Conservation (phyloP, 2,329 filamentous ascomycete genomes). For the Elsinoe arachidis region DNA sequence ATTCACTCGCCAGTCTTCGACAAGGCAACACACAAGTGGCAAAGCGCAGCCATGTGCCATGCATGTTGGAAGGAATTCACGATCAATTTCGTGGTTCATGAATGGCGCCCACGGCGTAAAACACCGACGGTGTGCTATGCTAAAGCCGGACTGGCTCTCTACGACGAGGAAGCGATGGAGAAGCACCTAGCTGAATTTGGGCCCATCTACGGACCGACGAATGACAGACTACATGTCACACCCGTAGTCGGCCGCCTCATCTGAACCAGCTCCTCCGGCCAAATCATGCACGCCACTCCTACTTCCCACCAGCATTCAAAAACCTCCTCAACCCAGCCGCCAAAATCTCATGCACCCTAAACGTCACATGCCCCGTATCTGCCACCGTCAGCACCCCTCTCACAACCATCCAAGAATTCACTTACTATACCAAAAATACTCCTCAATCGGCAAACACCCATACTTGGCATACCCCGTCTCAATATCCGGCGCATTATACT, state of each 20-base stretch:
- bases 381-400: not conserved
- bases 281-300: no score
- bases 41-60: not conserved
- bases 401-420: not conserved
- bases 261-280: no score
- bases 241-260: not conserved
- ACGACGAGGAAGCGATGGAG: not conserved
- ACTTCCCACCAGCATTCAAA: not conserved
- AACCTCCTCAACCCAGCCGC: conserved; percentile 19
- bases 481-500: conserved; percentile 41
- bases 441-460: conserved; percentile 36
- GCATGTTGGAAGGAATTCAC: not conserved
- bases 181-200: not conserved
- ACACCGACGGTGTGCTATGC: not conserved
- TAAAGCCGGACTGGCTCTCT: not conserved
- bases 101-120: not conserved
- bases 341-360: conserved; percentile 33
- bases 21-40: not conserved
- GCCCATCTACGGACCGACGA: not conserved
- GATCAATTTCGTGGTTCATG: not conserved
- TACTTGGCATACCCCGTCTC: conserved; percentile 35
- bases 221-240: not conserved
- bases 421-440: conserved; percentile 40
- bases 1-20: not conserved
- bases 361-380: conserved; percentile 37